A percentile compares a stretch with the other conserved stretches of the same genome.
These are phyloP conservation scores for Saccharomyces paradoxus DNA, from an alignment of 805 yeast species.

Conservation along the genomic window DNA sequence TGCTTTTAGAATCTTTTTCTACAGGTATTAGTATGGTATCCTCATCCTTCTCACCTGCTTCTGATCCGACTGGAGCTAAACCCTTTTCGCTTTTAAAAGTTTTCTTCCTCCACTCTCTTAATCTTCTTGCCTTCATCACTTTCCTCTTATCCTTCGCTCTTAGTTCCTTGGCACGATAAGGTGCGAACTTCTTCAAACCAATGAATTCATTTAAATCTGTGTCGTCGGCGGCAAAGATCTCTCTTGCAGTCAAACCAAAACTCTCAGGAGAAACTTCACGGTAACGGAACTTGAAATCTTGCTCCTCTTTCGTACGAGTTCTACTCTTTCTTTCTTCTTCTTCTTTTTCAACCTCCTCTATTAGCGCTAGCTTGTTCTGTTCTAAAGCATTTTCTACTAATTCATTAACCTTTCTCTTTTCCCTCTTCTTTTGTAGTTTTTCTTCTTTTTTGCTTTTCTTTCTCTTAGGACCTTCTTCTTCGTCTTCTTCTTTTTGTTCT, in stretches of 20 bases:
- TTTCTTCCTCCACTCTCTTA: constrained; percentile 83
- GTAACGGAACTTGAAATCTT: constrained; percentile 60
- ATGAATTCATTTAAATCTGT: constrained; percentile 72
- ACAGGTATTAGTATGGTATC: constrained; percentile 20
- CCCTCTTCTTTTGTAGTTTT: constrained; percentile 51
- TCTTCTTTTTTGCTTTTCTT: constrained; percentile 46
- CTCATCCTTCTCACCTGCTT: constrained; percentile 15
- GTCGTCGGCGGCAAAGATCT: constrained; percentile 86
- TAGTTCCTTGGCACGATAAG: constrained; percentile 72
- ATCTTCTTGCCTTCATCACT: constrained; percentile 69
- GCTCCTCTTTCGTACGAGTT: constrained; percentile 37
- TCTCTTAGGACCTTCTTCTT: constrained; percentile 25
- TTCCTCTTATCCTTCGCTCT: constrained; percentile 73
- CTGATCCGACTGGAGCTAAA: constrained; percentile 10
- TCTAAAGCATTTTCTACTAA: constrained; percentile 76
- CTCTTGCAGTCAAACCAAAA: constrained; percentile 77
- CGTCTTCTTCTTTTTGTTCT: constrained; percentile 8
- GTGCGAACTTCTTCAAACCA: constrained; percentile 87
- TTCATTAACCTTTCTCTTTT: constrained; percentile 51
- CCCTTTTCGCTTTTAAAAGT: constrained; percentile 62
- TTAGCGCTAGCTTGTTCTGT: constrained; percentile 52
- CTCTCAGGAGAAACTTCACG: constrained; percentile 94
- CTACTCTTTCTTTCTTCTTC: constrained; percentile 49
- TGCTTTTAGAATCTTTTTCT: constrained; percentile 3
- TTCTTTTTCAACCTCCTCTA: constrained; percentile 62